phyloP scores from a whole-genome alignment of 768 basidiomycete genomes.

The Artomyces pyxidatus region DNA sequence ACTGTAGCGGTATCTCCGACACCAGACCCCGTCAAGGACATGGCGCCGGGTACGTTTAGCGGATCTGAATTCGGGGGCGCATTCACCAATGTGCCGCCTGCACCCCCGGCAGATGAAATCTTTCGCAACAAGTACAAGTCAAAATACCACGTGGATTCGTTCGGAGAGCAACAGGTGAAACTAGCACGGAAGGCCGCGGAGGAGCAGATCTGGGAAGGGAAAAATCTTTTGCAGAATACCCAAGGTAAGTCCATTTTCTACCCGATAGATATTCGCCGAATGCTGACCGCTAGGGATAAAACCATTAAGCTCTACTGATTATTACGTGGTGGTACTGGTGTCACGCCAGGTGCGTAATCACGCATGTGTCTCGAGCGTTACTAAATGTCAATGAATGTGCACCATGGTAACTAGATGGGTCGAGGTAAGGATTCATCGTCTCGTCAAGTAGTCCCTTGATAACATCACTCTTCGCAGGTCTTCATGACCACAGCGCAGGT shows the following conservation, averaged over 20 bases:
- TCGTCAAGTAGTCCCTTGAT: not conserved
- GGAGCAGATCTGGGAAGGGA: conserved; percentile 10
- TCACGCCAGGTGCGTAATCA: conserved; percentile 48
- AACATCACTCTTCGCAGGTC: conserved; percentile 31
- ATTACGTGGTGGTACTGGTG: conserved; percentile 70
- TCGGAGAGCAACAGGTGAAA: conserved; percentile 15
- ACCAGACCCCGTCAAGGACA: conserved; percentile 35
- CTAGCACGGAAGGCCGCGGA: conserved; percentile 11
- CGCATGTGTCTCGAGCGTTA: not conserved
- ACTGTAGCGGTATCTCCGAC: conserved; percentile 58
- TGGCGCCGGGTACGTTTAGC: conserved; percentile 27
- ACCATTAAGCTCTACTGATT: conserved; percentile 50
- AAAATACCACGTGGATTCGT: conserved; percentile 14
- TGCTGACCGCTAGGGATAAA: too few species aligned
- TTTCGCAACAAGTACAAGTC: conserved; percentile 13
- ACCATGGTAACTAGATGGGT: too few species aligned
- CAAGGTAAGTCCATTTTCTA: conserved; percentile 7
- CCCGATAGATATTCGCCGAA: too few species aligned
- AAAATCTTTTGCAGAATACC: conserved; percentile 9
- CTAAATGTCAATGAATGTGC: too few species aligned
- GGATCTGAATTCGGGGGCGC: not conserved
- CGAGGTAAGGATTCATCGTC: conserved; percentile 42
- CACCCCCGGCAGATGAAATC: conserved; percentile 16
- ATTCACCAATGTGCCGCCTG: not conserved
- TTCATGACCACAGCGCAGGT: conserved; percentile 51